phyloP scores from a whole-genome alignment of 192 early-diverging fungal genomes.

The Fimicolochytrium jonesii region DNA sequence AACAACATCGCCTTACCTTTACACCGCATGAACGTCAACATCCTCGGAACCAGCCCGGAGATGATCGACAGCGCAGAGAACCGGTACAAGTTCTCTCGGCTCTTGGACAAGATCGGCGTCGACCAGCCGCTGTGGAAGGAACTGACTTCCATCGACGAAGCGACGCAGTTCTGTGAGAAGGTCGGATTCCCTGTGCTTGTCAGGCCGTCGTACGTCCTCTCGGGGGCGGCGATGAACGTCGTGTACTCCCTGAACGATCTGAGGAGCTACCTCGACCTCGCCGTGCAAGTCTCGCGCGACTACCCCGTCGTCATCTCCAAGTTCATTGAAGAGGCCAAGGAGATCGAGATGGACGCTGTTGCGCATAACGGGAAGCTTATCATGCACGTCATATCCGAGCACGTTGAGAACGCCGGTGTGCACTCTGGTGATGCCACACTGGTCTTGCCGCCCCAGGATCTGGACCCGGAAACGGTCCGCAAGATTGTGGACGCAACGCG shows the following conservation, averaged over 20 bases:
- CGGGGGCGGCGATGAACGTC: conserved; percentile 98
- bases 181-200: conserved; percentile 90
- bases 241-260: conserved; percentile 76
- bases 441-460: conserved; percentile 90
- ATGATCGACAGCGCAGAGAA: conserved; percentile 94
- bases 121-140: conserved; percentile 98
- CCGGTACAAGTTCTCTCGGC: conserved; percentile 90
- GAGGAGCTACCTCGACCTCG: conserved; percentile 68
- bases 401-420: conserved; percentile 95
- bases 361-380: conserved; percentile 78
- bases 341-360: conserved; percentile 94
- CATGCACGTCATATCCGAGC: conserved; percentile 89
- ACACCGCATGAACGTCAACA: conserved; percentile 83
- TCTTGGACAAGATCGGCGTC: conserved; percentile 86
- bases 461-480: conserved; percentile 88
- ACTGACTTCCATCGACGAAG: conserved; percentile 76
- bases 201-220: conserved; percentile 94
- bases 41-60: conserved; percentile 85
- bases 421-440: conserved; percentile 98
- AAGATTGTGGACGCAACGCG: conserved; percentile 90
- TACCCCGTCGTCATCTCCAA: conserved; percentile 97
- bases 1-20: conserved; percentile 95
- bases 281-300: conserved; percentile 83
- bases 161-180: conserved; percentile 73
- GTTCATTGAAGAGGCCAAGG: conserved; percentile 89